phyloP scores from a whole-genome alignment of 495 filamentous ascomycete genomes.

The Echria macrotheca region DNA sequence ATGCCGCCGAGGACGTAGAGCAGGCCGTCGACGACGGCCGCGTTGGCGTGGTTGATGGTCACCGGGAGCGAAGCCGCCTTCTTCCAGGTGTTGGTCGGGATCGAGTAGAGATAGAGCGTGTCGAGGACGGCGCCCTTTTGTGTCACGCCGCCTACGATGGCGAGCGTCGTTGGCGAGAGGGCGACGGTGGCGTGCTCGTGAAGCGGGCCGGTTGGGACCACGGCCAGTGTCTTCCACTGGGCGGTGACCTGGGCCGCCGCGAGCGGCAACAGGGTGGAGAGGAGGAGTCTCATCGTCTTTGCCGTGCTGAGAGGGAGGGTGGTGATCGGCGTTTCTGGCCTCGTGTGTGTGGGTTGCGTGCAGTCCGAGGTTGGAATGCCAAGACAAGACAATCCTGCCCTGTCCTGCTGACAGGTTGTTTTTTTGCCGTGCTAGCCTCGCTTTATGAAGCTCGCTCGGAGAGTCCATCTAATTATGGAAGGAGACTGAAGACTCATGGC shows the following conservation, averaged over 20 bases:
- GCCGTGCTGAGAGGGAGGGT: too few species aligned
- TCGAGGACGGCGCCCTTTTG: slow-evolving; percentile 1
- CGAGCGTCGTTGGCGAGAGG: slow-evolving; percentile 1
- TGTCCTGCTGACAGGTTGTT: too few species aligned
- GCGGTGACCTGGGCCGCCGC: not conserved
- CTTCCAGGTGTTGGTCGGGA: slow-evolving; percentile 25
- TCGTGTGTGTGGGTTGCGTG: too few species aligned
- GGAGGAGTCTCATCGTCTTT: not conserved
- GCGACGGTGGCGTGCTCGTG: slow-evolving; percentile 7
- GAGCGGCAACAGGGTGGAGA: not conserved
- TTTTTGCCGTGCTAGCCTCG: too few species aligned
- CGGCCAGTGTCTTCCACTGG: not conserved
- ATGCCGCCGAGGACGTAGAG: slow-evolving; percentile 36
- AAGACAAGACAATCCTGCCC: too few species aligned
- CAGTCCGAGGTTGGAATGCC: too few species aligned
- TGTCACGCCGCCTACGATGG: slow-evolving; percentile 5
- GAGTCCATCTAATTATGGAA: too few species aligned
- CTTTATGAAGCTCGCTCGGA: too few species aligned
- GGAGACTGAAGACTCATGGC: too few species aligned
- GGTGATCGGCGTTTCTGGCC: too few species aligned
- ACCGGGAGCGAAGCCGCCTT: slow-evolving; percentile 22
- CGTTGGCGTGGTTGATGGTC: slow-evolving; percentile 32
- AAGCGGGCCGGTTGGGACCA: slow-evolving; percentile 5
- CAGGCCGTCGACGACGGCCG: slow-evolving; percentile 29
- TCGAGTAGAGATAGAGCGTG: slow-evolving; percentile 20